phyloP scores from a whole-genome alignment of 257 asterid species.

The Petunia secreta region DNA sequence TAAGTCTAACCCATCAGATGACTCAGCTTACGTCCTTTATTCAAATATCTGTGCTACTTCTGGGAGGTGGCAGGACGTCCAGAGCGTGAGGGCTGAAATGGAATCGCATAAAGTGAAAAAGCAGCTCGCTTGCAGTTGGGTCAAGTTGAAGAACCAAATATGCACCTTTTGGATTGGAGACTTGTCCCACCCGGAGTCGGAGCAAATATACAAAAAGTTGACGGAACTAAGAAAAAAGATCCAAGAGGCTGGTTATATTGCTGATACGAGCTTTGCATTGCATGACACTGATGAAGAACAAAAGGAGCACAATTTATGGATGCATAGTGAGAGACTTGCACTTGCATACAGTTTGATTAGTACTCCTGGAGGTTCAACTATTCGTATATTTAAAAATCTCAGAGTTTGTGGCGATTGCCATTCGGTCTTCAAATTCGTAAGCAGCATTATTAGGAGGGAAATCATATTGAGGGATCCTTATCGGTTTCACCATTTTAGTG shows the following conservation, averaged over 20 bases:
- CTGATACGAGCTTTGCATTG: conserved; percentile 74
- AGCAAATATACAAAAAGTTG: conserved; percentile 49
- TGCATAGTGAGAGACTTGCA: conserved; percentile 87
- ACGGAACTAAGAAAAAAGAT: conserved; percentile 59
- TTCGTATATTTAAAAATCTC: conserved; percentile 80
- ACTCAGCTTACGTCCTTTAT: conserved; percentile 82
- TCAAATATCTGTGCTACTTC: conserved; percentile 80
- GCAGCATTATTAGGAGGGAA: conserved; percentile 58
- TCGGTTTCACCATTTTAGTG: conserved; percentile 79
- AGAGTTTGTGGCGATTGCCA: conserved; percentile 93
- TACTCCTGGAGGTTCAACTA: conserved; percentile 54
- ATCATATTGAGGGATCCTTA: conserved; percentile 79
- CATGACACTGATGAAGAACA: conserved; percentile 91
- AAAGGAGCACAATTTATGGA: conserved; percentile 77
- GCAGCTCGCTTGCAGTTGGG: conserved; percentile 83
- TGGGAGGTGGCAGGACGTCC: conserved; percentile 72
- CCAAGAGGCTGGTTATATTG: conserved; percentile 68
- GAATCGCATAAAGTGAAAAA: conserved; percentile 59
- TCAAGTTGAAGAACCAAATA: conserved; percentile 58
- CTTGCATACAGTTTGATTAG: conserved; percentile 72
- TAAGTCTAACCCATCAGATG: conserved; percentile 69
- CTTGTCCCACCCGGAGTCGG: conserved; percentile 50
- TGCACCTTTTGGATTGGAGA: conserved; percentile 72
- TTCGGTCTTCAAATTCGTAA: conserved; percentile 69
- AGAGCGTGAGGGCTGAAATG: conserved; percentile 66